Base-by-base conservation (phyloP, 2,329 filamentous ascomycete species). In the Verticillium longisporum region DNA sequence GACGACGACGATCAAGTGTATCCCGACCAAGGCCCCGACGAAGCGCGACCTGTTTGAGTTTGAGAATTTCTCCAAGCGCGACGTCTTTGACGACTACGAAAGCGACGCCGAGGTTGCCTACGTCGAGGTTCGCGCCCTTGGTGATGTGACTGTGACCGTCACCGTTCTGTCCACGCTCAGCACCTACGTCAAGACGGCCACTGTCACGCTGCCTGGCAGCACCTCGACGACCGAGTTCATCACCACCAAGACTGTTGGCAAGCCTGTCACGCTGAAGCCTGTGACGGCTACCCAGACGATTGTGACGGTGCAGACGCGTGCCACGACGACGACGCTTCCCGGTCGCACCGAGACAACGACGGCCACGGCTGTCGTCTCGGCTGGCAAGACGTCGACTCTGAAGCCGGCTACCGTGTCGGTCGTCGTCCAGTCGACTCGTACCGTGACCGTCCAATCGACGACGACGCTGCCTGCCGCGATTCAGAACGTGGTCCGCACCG, bases 161-260 rank as follows among this genome's bases (percentile, higher is more conserved):
- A 58, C 56, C 9, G 38, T 58, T 0, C 14, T 58, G 5, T 58
- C 56, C 13, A 58, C 56, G 0, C 57, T 60, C 1, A 68, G 58
- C 21, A 68, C 68, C 3, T 61, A 62, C 0, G 60, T 62, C n/a
- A 69, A 61, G 11, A 70, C 68, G 5, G 64, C 64, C 2, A 65
- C 64, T 6, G 56, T 58, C 56, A 58, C 38, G 18, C 53, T 62
- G 14, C 34, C 61, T 18, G 61, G 61, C 9, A 59, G 41, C 18
- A 62, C 61, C 2, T 53, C 54, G 10, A 60, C 61, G 9, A 62
- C 53, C 2, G 55, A 53, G 54, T 33, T 59, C 10, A 10, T 53
- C 31, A 10, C 54, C 15, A 37, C 55, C 14, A 62, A 56, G 61
- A 54, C 57, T 9, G 34, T 33, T 10, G 61, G 61, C n/a, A 62